Evolutionary conservation across 306 rosid genomes (phyloP).

Genomic region (Bauhinia variegata): DNA sequence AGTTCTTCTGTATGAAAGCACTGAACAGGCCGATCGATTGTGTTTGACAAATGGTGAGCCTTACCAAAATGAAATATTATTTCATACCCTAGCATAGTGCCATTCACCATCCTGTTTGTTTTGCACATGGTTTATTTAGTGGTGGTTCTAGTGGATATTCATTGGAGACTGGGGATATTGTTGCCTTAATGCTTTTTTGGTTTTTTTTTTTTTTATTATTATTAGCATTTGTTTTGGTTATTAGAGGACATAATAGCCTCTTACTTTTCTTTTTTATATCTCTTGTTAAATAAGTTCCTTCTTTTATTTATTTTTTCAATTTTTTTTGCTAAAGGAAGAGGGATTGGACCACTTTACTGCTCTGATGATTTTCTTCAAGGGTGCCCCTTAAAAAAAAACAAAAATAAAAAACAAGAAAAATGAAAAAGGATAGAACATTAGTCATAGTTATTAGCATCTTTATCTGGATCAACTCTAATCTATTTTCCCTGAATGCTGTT

Average conservation of each 20-base stretch:
- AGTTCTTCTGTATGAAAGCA: slow-evolving; percentile 80
- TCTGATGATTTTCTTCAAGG: too few relatives aligned
- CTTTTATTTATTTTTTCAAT: too few relatives aligned
- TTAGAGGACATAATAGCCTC: too few relatives aligned
- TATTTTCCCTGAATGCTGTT: slow-evolving; percentile 16
- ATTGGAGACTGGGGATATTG: not conserved
- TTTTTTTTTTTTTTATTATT: too few relatives aligned
- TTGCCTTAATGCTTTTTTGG: too few relatives aligned
- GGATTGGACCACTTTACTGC: too few relatives aligned
- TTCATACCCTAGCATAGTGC: slow-evolving; percentile 13
- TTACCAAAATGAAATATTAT: slow-evolving; percentile 24
- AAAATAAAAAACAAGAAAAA: too few relatives aligned
- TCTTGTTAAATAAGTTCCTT: not conserved
- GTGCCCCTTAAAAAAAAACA: too few relatives aligned
- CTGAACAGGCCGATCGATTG: slow-evolving; percentile 72
- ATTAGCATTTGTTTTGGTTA: too few relatives aligned
- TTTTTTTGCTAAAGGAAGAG: too few relatives aligned
- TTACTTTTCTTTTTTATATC: not conserved
- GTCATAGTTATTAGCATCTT: slow-evolving; percentile 13
- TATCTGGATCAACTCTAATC: slow-evolving; percentile 6
- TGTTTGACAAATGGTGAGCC: slow-evolving; percentile 89
- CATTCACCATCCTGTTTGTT: slow-evolving; percentile 15
- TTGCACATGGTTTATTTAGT: slow-evolving; percentile 24
- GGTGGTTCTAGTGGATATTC: slow-evolving; percentile 1
- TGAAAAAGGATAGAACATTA: too few relatives aligned